Conservation (phyloP, 1,284 basidiomycete species). For the Cerioporus squamosus region DNA sequence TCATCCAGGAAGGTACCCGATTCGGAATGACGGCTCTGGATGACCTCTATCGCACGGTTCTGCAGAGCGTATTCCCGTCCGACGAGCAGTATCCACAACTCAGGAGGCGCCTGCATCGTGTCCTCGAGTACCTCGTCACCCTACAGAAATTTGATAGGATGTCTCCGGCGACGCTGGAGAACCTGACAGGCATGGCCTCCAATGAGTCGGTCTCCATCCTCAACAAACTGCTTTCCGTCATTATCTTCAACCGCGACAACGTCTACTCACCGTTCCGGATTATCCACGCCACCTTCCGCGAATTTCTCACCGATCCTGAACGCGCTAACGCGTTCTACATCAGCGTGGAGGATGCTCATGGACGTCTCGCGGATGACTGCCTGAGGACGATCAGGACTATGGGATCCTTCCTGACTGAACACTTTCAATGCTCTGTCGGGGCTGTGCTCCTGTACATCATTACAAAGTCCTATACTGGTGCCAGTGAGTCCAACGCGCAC, state of each 20-base stretch:
- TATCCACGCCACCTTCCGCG: conserved; percentile 17
- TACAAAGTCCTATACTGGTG: too few species aligned
- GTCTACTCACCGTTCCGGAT: conserved; percentile 3
- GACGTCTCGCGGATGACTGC: too few species aligned
- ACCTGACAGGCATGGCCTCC: neutral
- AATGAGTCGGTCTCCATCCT: conserved; percentile 2
- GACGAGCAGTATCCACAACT: neutral
- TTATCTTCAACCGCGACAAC: conserved; percentile 4
- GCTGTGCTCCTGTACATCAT: too few species aligned
- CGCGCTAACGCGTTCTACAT: conserved; percentile 1
- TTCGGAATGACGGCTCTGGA: neutral
- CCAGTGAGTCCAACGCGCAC: too few species aligned
- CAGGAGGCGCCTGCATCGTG: neutral
- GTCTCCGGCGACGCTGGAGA: neutral
- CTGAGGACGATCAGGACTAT: too few species aligned
- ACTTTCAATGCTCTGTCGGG: too few species aligned
- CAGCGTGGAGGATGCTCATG: too few species aligned
- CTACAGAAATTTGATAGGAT: conserved; percentile 3
- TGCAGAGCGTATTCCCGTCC: conserved; percentile 12
- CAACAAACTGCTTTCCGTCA: conserved; percentile 12
- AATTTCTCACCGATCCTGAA: conserved; percentile 12
- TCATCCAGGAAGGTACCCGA: conserved; percentile 1
- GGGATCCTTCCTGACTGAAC: too few species aligned
- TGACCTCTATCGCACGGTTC: conserved; percentile 14
- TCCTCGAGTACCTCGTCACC: conserved; percentile 11